Percentiles rank a stretch among this genome's conserved stretches.
These are phyloP conservation scores for Orbilia quercus DNA, from an alignment of 2,329 filamentous ascomycete genomes.

Conservation along the genomic window DNA sequence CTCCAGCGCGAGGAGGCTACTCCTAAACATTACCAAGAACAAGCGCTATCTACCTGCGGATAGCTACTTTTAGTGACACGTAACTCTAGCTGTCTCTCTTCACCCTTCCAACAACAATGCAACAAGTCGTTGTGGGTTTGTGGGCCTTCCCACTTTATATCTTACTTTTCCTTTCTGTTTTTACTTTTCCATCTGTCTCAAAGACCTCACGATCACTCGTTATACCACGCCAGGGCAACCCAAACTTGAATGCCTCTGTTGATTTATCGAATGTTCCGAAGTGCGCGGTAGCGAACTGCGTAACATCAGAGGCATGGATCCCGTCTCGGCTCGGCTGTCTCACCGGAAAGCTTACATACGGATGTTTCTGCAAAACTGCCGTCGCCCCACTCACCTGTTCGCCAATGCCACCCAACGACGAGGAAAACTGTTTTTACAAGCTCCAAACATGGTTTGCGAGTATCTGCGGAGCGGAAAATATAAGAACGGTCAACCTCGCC, in stretches of 20 bases:
- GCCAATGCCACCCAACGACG: slow-evolving; percentile 5
- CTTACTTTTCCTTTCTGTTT: background rate
- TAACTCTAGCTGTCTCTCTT: too few species aligned
- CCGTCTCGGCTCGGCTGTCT: slow-evolving; percentile 19
- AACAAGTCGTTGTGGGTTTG: too few species aligned
- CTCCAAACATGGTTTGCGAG: slow-evolving; percentile 18
- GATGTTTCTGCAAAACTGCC: slow-evolving; percentile 20
- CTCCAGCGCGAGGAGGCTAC: too few species aligned
- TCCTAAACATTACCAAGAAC: too few species aligned
- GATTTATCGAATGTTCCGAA: slow-evolving; percentile 13
- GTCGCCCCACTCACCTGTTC: slow-evolving; percentile 16
- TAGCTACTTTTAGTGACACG: too few species aligned
- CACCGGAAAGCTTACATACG: slow-evolving; percentile 11
- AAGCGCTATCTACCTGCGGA: too few species aligned
- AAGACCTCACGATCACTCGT: background rate
- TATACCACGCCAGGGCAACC: background rate
- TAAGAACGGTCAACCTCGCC: slow-evolving; percentile 6
- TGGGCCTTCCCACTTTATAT: too few species aligned
- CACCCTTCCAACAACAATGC: too few species aligned
- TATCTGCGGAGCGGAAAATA: slow-evolving; percentile 1
- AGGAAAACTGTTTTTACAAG: slow-evolving; percentile 31
- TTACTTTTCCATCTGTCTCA: background rate
- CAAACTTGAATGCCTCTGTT: background rate
- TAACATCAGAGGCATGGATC: slow-evolving; percentile 17
- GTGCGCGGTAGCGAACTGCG: slow-evolving; percentile 20